Base-by-base conservation (phyloP, 1,284 basidiomycete species). In the Heterobasidion occidentale region DNA sequence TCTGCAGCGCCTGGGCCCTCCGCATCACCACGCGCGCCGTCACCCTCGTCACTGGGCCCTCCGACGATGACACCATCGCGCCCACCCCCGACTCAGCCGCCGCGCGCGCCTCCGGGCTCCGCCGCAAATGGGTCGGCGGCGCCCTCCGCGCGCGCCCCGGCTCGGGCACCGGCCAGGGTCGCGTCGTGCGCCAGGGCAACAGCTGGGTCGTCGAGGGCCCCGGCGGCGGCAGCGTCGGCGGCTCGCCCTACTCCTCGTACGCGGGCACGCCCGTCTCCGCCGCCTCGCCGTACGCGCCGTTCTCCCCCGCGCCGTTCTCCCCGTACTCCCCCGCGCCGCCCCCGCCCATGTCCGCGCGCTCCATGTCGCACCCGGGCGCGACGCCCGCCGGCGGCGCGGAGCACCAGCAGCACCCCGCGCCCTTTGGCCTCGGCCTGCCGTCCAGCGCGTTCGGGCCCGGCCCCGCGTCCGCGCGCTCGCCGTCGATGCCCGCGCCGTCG, bases 1-100 rank as follows among this genome's bases (percentile, higher is more conserved):
- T 88, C 20, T 91, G 89, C 69, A 82, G 84, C 65, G 81, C 84
- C 46, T 92, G 90, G 70, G 86, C 86, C 46, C 79, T 91, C 60
- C 81, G 83, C 47, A 76, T 90, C 56, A 81, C 80, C 20, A 76
- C 78, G 14, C 82, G 82, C 52, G 83, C 87, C 3, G 77, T 86
- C 52, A 80, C 83, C 58, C 83, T 81, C 19, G 85, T 89, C 36
- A 77, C 80, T 1, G 89, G 87, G 2, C 74, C 77, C 8, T 83
- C 86, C 64, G 74, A 78, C 51, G 64, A 74, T 0, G 71, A 72
- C 9, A 84, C 81, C 0, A 70, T 87, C 55, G 83, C 88, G 54
- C 81, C 83, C 1, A 83, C 84, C 65, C 4, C 27, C 27, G 27
- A 27, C 27, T 5, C 27, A 27, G 75, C 84, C 1, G 73, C 78